Evolutionary conservation across 1,284 basidiomycete species (phyloP), one percentile per base, ranked within the genome.

Genomic region (Austroboletus novae-zelandiae): DNA sequence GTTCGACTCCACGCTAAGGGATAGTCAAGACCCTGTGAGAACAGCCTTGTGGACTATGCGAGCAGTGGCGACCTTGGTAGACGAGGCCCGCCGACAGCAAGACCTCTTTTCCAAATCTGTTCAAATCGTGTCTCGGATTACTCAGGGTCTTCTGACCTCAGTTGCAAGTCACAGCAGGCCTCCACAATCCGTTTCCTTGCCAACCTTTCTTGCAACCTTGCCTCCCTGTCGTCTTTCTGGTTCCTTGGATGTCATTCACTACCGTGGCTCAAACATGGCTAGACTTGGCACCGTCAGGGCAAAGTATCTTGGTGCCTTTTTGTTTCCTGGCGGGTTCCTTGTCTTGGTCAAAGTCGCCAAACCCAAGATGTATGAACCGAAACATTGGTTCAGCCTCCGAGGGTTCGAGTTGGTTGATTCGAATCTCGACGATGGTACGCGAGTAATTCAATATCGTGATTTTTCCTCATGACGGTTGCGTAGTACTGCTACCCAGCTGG

Each of bases 251-350:
- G 86, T 93, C 37, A 81, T 94, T 52, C 83, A 91, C 64, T 80
- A 86, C 63, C 77, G 79, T 52, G 63, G 69, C 13, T 62, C 64
- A 15, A 71, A 69, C 29, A 56, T 72, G 43, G 66, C 68, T 31
- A 66, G 67, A 39, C 68, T 62, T 9, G 67, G 74, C 39, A 78
- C 78, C 23, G 74, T 89, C 56, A 87, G 84, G 61, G 88, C 91
- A 53, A 91, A 89, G 66, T 94, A 95, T 66, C 75, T 92, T 17
- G 93, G 89, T 34, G 90, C 89, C 10, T 95, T 97, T 67, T 72
- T 98, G 42, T 98, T 94, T 64, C 72, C 80, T 11, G 91, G 91
- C 14, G 87, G 84, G 14, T 96, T 93, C 65, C 71, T 97, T 43
- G 78, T 96, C 37, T 73, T 98, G 35, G 90, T 84, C 60, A 97